These are phyloP conservation scores for Hericium coralloides DNA, from an alignment of 768 basidiomycete genomes.

Conservation along the genomic window DNA sequence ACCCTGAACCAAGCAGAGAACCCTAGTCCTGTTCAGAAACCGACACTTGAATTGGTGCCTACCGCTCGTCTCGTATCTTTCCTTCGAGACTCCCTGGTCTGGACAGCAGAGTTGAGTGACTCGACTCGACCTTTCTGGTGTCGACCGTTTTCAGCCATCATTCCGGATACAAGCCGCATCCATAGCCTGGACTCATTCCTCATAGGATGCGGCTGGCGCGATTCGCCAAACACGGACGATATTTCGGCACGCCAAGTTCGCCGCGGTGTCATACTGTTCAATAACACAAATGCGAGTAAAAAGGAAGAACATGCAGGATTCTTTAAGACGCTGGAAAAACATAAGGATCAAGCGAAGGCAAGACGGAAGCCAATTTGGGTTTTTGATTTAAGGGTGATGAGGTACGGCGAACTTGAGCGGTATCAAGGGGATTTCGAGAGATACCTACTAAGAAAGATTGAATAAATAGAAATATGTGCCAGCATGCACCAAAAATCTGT, in stretches of 20 bases:
- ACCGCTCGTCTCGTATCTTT: conserved; percentile 13
- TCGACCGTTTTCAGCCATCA: conserved; percentile 17
- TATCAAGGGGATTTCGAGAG: neutral
- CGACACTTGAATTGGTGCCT: conserved; percentile 5
- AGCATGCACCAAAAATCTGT: too few relatives aligned
- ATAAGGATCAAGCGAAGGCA: neutral
- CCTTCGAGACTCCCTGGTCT: conserved; percentile 15
- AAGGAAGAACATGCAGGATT: conserved; percentile 1
- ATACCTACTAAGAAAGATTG: neutral
- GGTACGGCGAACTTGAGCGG: conserved; percentile 9
- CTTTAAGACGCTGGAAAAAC: neutral
- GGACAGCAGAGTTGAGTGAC: conserved; percentile 9
- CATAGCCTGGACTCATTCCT: conserved; percentile 39
- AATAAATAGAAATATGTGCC: neutral
- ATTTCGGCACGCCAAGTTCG: conserved; percentile 6
- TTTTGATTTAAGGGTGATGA: conserved; percentile 13
- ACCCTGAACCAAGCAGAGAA: too few relatives aligned
- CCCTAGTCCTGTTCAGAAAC: neutral
- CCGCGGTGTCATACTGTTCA: conserved; percentile 20
- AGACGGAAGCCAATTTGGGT: conserved; percentile 13
- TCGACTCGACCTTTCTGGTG: conserved; percentile 21
- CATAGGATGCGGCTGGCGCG: conserved; percentile 37
- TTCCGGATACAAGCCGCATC: conserved; percentile 26
- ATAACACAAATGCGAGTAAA: conserved; percentile 4
- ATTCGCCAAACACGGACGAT: neutral